Percentiles rank a stretch among this genome's conserved stretches.
Conservation (phyloP, 2,329 filamentous ascomycete species). For the Hymenotorrendiella dingleyae region DNA sequence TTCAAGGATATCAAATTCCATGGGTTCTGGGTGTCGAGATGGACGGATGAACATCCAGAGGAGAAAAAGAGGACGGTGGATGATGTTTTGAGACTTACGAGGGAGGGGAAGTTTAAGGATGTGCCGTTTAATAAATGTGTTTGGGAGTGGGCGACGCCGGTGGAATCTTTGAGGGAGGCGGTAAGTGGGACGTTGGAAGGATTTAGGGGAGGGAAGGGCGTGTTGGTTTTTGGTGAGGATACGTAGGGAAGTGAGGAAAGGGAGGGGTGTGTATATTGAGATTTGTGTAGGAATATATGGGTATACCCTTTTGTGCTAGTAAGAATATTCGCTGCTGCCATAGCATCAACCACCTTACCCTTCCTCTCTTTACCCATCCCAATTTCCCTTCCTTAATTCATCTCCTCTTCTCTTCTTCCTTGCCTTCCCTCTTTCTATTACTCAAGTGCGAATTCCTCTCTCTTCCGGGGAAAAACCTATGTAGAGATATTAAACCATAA, state of each 20-base stretch:
- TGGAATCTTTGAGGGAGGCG: conserved; percentile 60
- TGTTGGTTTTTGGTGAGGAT: conserved; percentile 76
- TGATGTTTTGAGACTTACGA: conserved; percentile 72
- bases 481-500: too few relatives aligned
- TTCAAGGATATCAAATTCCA: conserved; percentile 87
- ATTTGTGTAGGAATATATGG: too few relatives aligned
- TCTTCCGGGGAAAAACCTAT: too few relatives aligned
- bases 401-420: too few relatives aligned
- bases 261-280: background rate
- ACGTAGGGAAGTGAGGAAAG: conserved; percentile 27
- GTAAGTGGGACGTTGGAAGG: conserved; percentile 80
- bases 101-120: conserved; percentile 73
- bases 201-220: conserved; percentile 80
- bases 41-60: conserved; percentile 69
- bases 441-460: too few relatives aligned
- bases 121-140: conserved; percentile 73
- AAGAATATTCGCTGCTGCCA: too few relatives aligned
- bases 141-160: conserved; percentile 79
- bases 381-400: too few relatives aligned
- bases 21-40: conserved; percentile 92
- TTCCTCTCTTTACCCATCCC: too few relatives aligned
- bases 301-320: too few relatives aligned
- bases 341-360: too few relatives aligned
- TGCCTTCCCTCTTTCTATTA: too few relatives aligned
- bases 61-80: conserved; percentile 77